Evolutionary conservation across 768 basidiomycete genomes (phyloP).

Genomic region (Mycena rosella): DNA sequence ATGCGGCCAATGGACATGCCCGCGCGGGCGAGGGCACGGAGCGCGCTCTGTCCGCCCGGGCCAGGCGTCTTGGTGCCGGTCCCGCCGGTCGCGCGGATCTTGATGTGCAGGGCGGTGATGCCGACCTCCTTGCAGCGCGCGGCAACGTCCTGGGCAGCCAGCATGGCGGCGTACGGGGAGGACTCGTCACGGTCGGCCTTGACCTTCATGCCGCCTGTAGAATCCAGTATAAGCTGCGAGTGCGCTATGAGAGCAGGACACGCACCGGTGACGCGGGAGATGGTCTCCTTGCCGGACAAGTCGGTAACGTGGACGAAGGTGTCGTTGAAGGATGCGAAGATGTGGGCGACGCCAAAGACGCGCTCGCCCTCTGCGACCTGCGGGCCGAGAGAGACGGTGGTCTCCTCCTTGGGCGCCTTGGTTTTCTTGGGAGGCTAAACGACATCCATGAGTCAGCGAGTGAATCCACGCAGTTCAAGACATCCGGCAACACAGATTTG

Average conservation of each 20-base stretch:
- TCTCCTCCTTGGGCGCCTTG: conserved; percentile 84
- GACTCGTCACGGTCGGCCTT: conserved; percentile 99
- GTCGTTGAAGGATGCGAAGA: conserved; percentile 99
- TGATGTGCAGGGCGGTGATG: conserved; percentile 98
- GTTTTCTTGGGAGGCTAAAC: conserved; percentile 85
- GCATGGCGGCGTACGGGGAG: conserved; percentile 96
- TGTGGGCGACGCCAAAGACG: conserved; percentile 98
- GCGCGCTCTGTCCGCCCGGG: conserved; percentile 97
- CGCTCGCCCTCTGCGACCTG: conserved; percentile 96
- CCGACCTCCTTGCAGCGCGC: conserved; percentile 98
- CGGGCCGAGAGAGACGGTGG: conserved; percentile 92
- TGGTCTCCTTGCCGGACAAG: conserved; percentile 98
- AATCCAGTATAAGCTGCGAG: neutral
- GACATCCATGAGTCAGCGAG: conserved; percentile 9
- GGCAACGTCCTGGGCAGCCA: conserved; percentile 98
- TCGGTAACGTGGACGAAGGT: conserved; percentile 99
- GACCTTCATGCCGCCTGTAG: conserved; percentile 97
- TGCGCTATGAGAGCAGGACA: conserved; percentile 33
- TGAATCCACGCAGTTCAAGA: neutral
- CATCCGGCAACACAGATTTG: neutral
- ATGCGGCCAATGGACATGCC: conserved; percentile 99
- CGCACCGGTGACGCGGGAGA: conserved; percentile 96
- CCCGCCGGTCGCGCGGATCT: conserved; percentile 97
- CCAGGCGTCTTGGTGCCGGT: conserved; percentile 99
- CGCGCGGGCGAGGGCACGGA: conserved; percentile 97